Evolutionary conservation across 768 basidiomycete genomes (phyloP), one percentile per base, ranked within the genome.

Genomic region (Mycena rosella): DNA sequence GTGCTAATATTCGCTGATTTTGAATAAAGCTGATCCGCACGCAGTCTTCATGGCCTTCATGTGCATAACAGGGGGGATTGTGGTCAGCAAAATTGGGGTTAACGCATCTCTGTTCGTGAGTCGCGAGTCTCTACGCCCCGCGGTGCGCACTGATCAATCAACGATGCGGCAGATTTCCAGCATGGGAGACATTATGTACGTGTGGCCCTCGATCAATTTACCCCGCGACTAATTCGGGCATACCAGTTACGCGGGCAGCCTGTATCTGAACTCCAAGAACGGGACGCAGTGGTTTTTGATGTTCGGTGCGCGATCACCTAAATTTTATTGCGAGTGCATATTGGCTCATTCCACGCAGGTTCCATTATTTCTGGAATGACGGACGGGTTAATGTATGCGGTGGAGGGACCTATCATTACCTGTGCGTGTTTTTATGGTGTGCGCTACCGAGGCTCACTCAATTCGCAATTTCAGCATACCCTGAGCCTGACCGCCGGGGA

Each of bases 241-340:
- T 47, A 24, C 20, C 45, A 79, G 77, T 47, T 79, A 79, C 49
- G 76, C 78, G 7, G 78, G 78, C 26, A 77, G 78, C 51, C 69
- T 78, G 20, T 79, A 79, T 48, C 68, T 79, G 44, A 79, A 79
- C 60, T 78, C 77, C 11, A 78, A 79, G 62, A 78, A 76, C 65
- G 78, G 78, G 22, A 77, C 75, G 9, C 78, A 79, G 55, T 79
- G 78, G 78, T 79, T 79, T 66, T 72, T 79, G 67, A 78, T 79
- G 77, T 69, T 79, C 10, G 76, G 74, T 74, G 49, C 36, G 44
- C 29, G 45, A 20, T 9, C 22, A 24, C n/a, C n/a, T n/a, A 13
- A 22, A 2, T 20, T 5, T 7, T 26, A 6, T 15, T n/a, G n/a
- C 11, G 42, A 32, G 32, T 27, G 10, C 34, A 26, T 53, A 5